Evolutionary conservation across 2,329 filamentous ascomycete species (phyloP).

Genomic region (Onygena corvina): DNA sequence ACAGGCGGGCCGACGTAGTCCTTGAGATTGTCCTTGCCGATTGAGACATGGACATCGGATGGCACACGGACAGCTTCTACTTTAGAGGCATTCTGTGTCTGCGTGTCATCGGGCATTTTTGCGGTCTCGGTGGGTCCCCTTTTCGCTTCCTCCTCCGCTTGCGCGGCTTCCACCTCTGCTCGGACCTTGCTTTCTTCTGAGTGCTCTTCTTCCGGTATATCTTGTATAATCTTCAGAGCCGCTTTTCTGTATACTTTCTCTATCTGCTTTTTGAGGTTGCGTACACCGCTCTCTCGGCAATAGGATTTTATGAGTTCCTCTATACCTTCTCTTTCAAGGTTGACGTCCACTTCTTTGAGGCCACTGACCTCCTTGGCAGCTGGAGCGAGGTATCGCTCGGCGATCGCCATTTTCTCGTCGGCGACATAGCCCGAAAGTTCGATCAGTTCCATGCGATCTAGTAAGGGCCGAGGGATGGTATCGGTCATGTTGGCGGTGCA

Average conservation of each 20-base stretch:
- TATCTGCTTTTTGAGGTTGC: slow-evolving; percentile 98
- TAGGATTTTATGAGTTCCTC: slow-evolving; percentile 97
- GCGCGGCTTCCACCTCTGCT: slow-evolving; percentile 68
- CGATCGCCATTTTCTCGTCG: slow-evolving; percentile 98
- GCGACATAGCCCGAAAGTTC: slow-evolving; percentile 91
- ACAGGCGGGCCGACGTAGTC: slow-evolving; percentile 94
- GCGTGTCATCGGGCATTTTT: background rate
- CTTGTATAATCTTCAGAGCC: slow-evolving; percentile 85
- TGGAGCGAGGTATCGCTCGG: slow-evolving; percentile 80
- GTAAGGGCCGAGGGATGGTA: slow-evolving; percentile 82
- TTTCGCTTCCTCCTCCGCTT: slow-evolving; percentile 48
- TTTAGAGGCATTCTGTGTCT: background rate
- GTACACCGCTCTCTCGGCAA: slow-evolving; percentile 90
- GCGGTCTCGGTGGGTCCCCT: background rate
- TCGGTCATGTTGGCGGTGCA: slow-evolving; percentile 99
- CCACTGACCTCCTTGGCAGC: slow-evolving; percentile 91
- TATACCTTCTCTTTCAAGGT: slow-evolving; percentile 73
- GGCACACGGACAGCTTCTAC: slow-evolving; percentile 61
- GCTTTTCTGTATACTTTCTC: slow-evolving; percentile 98
- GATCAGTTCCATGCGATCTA: slow-evolving; percentile 97
- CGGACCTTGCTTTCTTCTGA: slow-evolving; percentile 58
- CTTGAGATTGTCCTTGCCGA: slow-evolving; percentile 79
- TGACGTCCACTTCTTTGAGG: slow-evolving; percentile 79
- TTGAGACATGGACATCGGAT: slow-evolving; percentile 71
- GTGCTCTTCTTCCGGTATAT: slow-evolving; percentile 14